A percentile compares a stretch with the other conserved stretches of the same genome.
These are phyloP conservation scores for Otatea glauca DNA, from an alignment of 176 grass and related monocot genomes.

Conservation along the genomic window DNA sequence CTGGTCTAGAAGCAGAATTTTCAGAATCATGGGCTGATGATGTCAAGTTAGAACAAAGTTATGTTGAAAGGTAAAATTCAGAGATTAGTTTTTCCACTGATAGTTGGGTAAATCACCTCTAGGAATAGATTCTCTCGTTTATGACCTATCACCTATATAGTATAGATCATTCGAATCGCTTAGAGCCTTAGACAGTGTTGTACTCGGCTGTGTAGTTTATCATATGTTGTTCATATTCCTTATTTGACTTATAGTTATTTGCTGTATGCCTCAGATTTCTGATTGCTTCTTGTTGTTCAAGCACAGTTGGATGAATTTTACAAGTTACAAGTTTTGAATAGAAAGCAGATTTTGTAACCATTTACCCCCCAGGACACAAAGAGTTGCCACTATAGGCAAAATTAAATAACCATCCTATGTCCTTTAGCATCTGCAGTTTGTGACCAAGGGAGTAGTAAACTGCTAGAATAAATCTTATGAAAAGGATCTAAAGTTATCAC, in stretches of 20 bases:
- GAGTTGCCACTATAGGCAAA: neutral
- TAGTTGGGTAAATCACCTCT: neutral
- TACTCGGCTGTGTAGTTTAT: neutral
- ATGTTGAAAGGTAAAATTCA: slow-evolving; percentile 5
- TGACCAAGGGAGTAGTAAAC: neutral
- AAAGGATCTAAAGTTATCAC: neutral
- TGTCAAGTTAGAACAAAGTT: slow-evolving; percentile 34
- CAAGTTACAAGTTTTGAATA: slow-evolving; percentile 10
- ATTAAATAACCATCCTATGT: neutral
- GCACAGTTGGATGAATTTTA: neutral
- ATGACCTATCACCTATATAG: neutral
- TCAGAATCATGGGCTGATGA: slow-evolving; percentile 36
- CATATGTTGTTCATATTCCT: neutral
- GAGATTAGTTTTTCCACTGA: neutral
- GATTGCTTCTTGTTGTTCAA: slow-evolving; percentile 13
- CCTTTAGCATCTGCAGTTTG: neutral
- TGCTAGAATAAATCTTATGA: neutral
- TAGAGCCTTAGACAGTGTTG: neutral
- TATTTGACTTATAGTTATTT: neutral
- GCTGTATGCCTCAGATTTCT: neutral
- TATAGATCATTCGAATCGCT: neutral
- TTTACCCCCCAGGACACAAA: neutral
- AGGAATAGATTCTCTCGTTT: neutral
- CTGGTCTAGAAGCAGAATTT: slow-evolving; percentile 44
- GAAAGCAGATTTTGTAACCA: neutral